phyloP scores from a whole-genome alignment of 768 basidiomycete genomes.

The Dioszegia hungarica region DNA sequence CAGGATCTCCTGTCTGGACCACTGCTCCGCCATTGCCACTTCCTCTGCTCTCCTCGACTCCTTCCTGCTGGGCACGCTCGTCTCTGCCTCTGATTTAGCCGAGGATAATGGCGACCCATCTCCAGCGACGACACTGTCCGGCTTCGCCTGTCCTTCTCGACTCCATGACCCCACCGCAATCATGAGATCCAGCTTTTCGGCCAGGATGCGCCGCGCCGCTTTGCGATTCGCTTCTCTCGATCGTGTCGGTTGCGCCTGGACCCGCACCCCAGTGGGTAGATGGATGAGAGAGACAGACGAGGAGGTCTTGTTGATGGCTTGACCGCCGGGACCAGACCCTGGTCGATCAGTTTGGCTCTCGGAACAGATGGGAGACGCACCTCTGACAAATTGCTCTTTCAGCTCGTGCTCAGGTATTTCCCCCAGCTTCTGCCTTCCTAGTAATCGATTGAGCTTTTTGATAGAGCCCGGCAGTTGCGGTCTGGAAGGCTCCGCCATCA shows the following conservation, averaged over 20 bases:
- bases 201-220: conserved; percentile 65
- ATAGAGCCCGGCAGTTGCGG: conserved; percentile 38
- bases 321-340: conserved; percentile 93
- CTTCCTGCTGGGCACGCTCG: neutral
- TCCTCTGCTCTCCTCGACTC: conserved; percentile 1
- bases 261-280: conserved; percentile 79
- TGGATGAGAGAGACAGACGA: conserved; percentile 76
- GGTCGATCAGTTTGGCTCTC: conserved; percentile 5
- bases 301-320: conserved; percentile 92
- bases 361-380: conserved; percentile 47
- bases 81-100: neutral
- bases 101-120: neutral
- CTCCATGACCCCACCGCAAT: conserved; percentile 52
- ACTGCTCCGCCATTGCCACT: conserved; percentile 34
- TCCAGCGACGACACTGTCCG: neutral
- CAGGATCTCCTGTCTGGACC: conserved; percentile 60
- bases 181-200: conserved; percentile 54
- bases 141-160: neutral
- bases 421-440: conserved; percentile 52
- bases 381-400: conserved; percentile 82
- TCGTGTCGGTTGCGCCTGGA: conserved; percentile 82
- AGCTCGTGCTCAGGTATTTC: conserved; percentile 71
- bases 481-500: no score
- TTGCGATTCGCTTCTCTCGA: conserved; percentile 74
- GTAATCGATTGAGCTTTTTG: conserved; percentile 43